Conservation (phyloP, 1,139 yeast genomes). For the Candida frijolesensis region DNA sequence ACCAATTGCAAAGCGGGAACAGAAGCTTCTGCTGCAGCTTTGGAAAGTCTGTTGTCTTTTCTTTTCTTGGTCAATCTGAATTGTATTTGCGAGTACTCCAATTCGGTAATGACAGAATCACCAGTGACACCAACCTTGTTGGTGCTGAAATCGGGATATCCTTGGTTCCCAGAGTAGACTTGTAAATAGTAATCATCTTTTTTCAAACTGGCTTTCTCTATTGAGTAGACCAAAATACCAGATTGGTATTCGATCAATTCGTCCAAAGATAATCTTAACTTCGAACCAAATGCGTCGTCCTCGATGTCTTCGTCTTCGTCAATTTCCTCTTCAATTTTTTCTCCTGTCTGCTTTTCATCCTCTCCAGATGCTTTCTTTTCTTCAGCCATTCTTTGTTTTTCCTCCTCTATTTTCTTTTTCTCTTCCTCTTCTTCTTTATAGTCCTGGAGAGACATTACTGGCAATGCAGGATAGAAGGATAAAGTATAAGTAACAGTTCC, state of each 20-base stretch:
- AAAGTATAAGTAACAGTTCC: conserved; percentile 75
- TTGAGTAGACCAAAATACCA: conserved; percentile 75
- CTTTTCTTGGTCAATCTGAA: conserved; percentile 62
- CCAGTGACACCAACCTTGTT: conserved; percentile 57
- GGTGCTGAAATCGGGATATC: conserved; percentile 61
- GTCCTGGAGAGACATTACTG: conserved; percentile 77
- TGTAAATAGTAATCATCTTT: conserved; percentile 65
- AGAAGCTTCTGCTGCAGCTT: conserved; percentile 61
- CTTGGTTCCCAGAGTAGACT: conserved; percentile 72
- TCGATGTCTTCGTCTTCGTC: conserved; percentile 39
- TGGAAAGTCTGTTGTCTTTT: conserved; percentile 56
- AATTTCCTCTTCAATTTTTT: conserved; percentile 30
- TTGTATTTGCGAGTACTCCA: conserved; percentile 69
- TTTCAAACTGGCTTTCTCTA: conserved; percentile 59
- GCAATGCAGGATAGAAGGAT: conserved; percentile 80
- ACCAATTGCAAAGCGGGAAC: conserved; percentile 72
- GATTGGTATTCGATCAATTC: conserved; percentile 64
- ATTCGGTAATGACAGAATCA: conserved; percentile 73
- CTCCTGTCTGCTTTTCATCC: conserved; percentile 19
- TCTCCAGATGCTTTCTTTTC: conserved; percentile 22
- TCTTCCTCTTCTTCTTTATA: conserved; percentile 54
- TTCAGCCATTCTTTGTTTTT: conserved; percentile 33
- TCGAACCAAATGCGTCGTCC: conserved; percentile 38
- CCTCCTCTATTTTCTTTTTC: conserved; percentile 28
- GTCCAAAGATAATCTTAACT: conserved; percentile 61